These are phyloP conservation scores for Zygosaccharomyces rouxii DNA, from an alignment of 805 yeast genomes.

Conservation along the genomic window DNA sequence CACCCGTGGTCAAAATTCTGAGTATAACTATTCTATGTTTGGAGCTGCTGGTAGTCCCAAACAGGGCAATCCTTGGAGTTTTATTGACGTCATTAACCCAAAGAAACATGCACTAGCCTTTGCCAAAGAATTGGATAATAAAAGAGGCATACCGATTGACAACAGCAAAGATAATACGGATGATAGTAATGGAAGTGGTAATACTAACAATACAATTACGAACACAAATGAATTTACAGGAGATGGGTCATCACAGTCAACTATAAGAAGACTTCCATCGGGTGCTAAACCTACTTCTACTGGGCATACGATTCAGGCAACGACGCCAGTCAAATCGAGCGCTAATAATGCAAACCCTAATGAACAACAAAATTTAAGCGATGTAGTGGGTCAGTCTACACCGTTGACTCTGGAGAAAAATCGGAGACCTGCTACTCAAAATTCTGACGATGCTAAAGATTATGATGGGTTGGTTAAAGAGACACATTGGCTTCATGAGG, in stretches of 20 bases:
- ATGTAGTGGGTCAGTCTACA: slow-evolving; percentile 23
- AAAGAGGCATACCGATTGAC: slow-evolving; percentile 16
- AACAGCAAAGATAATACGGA: slow-evolving; percentile 6
- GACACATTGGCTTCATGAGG: slow-evolving; percentile 8
- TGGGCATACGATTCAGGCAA: slow-evolving; percentile 16
- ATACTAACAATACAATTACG: neutral
- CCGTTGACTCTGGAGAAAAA: slow-evolving; percentile 16
- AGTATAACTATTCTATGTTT: slow-evolving; percentile 10
- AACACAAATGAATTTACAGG: neutral
- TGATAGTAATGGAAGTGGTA: neutral
- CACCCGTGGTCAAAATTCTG: slow-evolving; percentile 14
- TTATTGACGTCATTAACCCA: slow-evolving; percentile 14
- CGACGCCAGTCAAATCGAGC: slow-evolving; percentile 19
- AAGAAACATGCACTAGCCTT: slow-evolving; percentile 22
- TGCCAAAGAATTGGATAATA: slow-evolving; percentile 18
- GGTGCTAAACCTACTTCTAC: slow-evolving; percentile 20
- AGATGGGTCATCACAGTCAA: slow-evolving; percentile 10
- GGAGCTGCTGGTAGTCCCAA: slow-evolving; percentile 13
- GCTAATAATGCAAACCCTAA: slow-evolving; percentile 6
- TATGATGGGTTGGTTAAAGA: slow-evolving; percentile 5
- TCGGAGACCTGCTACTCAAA: neutral
- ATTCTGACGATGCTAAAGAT: neutral
- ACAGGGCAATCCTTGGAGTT: slow-evolving; percentile 14
- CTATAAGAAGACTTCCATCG: slow-evolving; percentile 20
- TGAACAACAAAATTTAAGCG: slow-evolving; percentile 14